Percentiles rank a stretch among this genome's conserved stretches.
These are phyloP conservation scores for Globisporangium paddicum DNA, from an alignment of 352 stramenopile genomes.

Conservation along the genomic window DNA sequence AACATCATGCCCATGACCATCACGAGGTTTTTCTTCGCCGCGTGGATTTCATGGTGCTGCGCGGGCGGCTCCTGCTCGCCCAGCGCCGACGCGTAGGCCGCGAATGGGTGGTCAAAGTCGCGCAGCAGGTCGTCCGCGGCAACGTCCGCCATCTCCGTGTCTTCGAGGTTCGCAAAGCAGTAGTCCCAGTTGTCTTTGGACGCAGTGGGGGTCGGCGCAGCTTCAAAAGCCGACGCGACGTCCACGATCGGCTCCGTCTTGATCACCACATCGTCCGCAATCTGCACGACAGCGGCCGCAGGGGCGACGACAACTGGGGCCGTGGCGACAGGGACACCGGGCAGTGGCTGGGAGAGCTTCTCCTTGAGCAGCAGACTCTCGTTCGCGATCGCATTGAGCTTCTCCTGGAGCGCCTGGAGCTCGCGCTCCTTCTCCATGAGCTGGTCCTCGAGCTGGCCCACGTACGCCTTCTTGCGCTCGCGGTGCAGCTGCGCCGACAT, in stretches of 20 bases:
- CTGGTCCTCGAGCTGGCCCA: conserved; percentile 82
- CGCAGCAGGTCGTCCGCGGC: conserved; percentile 66
- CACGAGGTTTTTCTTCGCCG: conserved; percentile 85
- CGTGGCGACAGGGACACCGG: not conserved
- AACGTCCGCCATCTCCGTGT: conserved; percentile 45
- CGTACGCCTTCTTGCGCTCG: conserved; percentile 87
- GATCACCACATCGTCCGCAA: conserved; percentile 36
- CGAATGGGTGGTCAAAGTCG: conserved; percentile 70
- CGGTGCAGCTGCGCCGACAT: conserved; percentile 87
- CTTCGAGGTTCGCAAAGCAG: conserved; percentile 53
- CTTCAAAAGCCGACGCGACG: conserved; percentile 19
- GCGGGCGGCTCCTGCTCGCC: conserved; percentile 22
- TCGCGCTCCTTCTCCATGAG: conserved; percentile 78
- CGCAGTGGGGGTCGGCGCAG: conserved; percentile 15
- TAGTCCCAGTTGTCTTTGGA: conserved; percentile 42
- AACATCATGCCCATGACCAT: conserved; percentile 91
- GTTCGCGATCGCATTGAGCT: conserved; percentile 63
- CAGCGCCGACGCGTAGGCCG: conserved; percentile 13
- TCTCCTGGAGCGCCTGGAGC: conserved; percentile 67
- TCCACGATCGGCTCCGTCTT: conserved; percentile 46
- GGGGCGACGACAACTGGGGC: not conserved
- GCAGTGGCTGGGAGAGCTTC: conserved; percentile 16
- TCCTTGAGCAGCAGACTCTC: conserved; percentile 64
- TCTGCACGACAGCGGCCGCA: conserved; percentile 3
- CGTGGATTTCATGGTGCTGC: conserved; percentile 69